These are phyloP conservation scores for Nepenthes alata DNA, from an alignment of 179 eudicot species.

Conservation along the genomic window DNA sequence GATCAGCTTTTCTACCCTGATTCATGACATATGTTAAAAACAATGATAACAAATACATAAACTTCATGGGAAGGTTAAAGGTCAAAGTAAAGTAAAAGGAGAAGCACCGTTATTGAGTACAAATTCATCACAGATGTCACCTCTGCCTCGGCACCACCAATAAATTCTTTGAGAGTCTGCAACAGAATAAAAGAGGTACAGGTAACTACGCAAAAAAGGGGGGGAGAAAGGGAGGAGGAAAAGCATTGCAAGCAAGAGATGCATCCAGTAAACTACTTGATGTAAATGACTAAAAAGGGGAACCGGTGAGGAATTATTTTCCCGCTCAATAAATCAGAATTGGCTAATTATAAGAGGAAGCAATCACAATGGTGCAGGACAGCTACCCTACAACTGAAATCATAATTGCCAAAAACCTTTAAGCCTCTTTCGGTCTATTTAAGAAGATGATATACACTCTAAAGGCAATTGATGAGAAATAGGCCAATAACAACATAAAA, in stretches of 20 bases:
- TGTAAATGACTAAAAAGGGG: no score
- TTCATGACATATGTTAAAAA: neutral
- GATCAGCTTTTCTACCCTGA: conserved; percentile 91
- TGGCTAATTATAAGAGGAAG: no score
- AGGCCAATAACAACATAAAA: no score
- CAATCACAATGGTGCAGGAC: no score
- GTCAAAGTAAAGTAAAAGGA: conserved; percentile 1
- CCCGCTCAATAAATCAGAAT: no score
- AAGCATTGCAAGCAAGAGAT: neutral
- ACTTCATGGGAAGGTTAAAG: neutral
- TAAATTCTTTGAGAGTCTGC: conserved; percentile 58
- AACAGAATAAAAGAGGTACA: neutral
- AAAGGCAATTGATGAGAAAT: no score
- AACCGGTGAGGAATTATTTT: no score
- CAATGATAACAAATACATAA: neutral
- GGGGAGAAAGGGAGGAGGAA: neutral
- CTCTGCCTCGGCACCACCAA: conserved; percentile 50
- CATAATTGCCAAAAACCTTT: no score
- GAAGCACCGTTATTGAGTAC: conserved; percentile 59
- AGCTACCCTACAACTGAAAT: no score
- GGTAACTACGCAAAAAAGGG: neutral
- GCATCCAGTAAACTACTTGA: no score
- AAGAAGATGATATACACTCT: no score
- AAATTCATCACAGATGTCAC: conserved; percentile 54
- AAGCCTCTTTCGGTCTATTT: no score